A percentile compares a stretch with the other conserved stretches of the same genome.
These are phyloP conservation scores for Cucurbita pepo DNA, from an alignment of 306 rosid species.

Conservation along the genomic window DNA sequence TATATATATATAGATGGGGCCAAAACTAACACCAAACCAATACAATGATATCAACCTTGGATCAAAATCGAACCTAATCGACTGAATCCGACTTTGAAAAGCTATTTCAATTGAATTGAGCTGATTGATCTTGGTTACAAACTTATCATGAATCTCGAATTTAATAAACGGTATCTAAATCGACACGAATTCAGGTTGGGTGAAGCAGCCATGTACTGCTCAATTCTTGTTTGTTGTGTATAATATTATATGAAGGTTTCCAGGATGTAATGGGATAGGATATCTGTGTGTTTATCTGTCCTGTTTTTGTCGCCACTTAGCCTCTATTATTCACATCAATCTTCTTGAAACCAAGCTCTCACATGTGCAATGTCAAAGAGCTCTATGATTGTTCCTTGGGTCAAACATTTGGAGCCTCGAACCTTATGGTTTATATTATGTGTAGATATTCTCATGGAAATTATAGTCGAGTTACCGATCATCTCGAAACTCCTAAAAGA, in stretches of 20 bases:
- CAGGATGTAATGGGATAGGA: neutral
- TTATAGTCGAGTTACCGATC: neutral
- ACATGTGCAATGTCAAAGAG: neutral
- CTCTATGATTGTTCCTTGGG: neutral
- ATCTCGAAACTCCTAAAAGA: neutral
- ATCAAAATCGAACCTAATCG: too few relatives aligned
- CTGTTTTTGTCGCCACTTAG: neutral
- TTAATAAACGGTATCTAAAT: too few relatives aligned
- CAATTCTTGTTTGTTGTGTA: neutral
- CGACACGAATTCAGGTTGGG: neutral
- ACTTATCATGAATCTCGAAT: too few relatives aligned
- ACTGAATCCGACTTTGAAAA: too few relatives aligned
- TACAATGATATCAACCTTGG: too few relatives aligned
- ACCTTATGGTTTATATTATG: neutral
- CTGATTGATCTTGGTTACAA: too few relatives aligned
- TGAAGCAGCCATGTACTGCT: neutral
- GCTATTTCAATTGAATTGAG: too few relatives aligned
- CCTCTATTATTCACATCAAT: neutral
- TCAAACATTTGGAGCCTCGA: neutral
- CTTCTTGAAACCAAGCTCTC: neutral
- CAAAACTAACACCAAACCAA: too few relatives aligned
- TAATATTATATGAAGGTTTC: neutral
- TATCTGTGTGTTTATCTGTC: neutral
- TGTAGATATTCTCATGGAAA: neutral
- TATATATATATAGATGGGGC: neutral